phyloP scores from a whole-genome alignment of 768 basidiomycete genomes.

The Royoungia palumana region DNA sequence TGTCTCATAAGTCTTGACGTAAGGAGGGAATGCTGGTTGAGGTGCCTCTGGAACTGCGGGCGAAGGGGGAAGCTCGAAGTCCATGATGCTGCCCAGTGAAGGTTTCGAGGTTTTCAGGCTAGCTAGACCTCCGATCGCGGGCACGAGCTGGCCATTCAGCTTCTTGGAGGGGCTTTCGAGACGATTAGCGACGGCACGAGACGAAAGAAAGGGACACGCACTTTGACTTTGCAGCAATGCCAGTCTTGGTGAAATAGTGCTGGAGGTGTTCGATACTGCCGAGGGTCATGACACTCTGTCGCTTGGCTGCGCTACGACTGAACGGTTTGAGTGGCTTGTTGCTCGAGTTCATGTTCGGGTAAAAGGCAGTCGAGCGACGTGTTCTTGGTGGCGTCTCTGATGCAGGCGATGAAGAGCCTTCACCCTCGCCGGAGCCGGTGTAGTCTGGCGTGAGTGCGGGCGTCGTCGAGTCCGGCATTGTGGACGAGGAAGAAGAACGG shows the following conservation, averaged over 20 bases:
- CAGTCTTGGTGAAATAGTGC: slow-evolving; percentile 90
- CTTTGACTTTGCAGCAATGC: slow-evolving; percentile 70
- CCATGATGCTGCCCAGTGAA: slow-evolving; percentile 41
- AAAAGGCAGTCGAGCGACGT: slow-evolving; percentile 72
- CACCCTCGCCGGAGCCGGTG: slow-evolving; percentile 49
- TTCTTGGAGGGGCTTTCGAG: slow-evolving; percentile 43
- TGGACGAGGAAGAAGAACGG: slow-evolving; percentile 16
- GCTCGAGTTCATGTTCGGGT: slow-evolving; percentile 65
- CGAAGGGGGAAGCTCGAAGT: slow-evolving; percentile 69
- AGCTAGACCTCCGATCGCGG: slow-evolving; percentile 64
- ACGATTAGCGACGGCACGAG: slow-evolving; percentile 2
- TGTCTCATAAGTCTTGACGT: slow-evolving; percentile 63
- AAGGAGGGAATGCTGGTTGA: slow-evolving; percentile 46
- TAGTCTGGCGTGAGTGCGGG: slow-evolving; percentile 60
- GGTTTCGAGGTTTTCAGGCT: slow-evolving; percentile 39
- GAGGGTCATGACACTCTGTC: slow-evolving; percentile 89
- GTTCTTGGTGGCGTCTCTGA: slow-evolving; percentile 41
- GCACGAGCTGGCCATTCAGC: slow-evolving; percentile 61
- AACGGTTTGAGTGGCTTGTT: slow-evolving; percentile 83
- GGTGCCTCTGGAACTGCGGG: slow-evolving; percentile 51
- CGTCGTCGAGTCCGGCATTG: slow-evolving; percentile 41
- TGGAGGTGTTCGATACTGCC: slow-evolving; percentile 97
- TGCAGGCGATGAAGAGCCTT: slow-evolving; percentile 28
- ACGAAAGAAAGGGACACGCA: slow-evolving; percentile 36
- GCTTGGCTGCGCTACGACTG: slow-evolving; percentile 86